Percentiles rank a stretch among this genome's conserved stretches.
Evolutionary conservation across 345 rosid species (phyloP).

Genomic region (Rhodamnia rubescens): DNA sequence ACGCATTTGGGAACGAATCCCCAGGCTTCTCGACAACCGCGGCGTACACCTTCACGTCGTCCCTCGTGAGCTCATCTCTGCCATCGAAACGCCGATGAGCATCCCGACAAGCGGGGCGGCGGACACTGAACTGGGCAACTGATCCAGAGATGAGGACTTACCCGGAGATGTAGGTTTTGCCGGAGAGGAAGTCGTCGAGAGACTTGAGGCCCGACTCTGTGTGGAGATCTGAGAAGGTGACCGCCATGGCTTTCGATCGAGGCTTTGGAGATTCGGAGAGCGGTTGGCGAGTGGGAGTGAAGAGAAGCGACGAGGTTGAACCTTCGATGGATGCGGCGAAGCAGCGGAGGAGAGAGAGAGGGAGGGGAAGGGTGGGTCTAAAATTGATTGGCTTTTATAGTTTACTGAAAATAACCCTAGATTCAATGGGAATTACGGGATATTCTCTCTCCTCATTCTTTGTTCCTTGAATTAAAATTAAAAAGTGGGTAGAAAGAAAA

Average conservation of each 20-base stretch:
- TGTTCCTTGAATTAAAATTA: neutral
- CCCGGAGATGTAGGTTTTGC: slow-evolving; percentile 78
- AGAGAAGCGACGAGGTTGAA: neutral
- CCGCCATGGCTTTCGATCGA: slow-evolving; percentile 35
- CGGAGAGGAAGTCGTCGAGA: slow-evolving; percentile 59
- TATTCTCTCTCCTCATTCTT: neutral
- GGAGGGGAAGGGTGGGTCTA: neutral
- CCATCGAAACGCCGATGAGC: neutral
- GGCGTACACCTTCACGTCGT: slow-evolving; percentile 78
- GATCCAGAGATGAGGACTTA: neutral
- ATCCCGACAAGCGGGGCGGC: neutral
- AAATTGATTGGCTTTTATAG: neutral
- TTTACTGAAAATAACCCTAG: neutral
- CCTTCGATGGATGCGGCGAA: neutral
- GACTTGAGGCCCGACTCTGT: slow-evolving; percentile 73
- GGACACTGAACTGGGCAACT: neutral
- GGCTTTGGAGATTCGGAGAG: neutral
- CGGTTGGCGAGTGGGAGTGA: neutral
- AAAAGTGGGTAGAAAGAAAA: rapidly evolving
- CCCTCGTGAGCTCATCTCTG: slow-evolving; percentile 48
- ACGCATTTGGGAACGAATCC: slow-evolving; percentile 49
- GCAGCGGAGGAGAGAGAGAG: neutral
- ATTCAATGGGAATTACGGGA: neutral
- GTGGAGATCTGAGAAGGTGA: slow-evolving; percentile 79
- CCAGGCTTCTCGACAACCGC: slow-evolving; percentile 55